These are phyloP conservation scores for Exophiala xenobiotica DNA, from an alignment of 2,329 filamentous ascomycete genomes.

Conservation along the genomic window DNA sequence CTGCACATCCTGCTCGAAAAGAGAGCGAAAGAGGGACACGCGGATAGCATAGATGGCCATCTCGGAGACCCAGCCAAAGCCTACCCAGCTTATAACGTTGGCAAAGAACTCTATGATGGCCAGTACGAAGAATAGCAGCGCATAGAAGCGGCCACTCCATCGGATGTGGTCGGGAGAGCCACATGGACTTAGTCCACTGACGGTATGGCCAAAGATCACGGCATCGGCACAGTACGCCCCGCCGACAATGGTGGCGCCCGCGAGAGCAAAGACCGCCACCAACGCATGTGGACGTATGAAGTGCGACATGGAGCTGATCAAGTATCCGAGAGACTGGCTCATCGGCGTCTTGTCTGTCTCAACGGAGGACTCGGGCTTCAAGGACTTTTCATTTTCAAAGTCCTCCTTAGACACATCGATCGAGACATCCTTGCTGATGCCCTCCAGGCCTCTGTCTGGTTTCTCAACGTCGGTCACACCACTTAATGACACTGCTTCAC, in stretches of 20 bases:
- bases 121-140: conserved; percentile 60
- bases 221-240: conserved; percentile 58
- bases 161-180: conserved; percentile 50
- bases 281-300: conserved; percentile 47
- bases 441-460: neutral
- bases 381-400: conserved; percentile 35
- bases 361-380: neutral
- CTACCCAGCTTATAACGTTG: conserved; percentile 58
- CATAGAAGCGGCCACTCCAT: conserved; percentile 53
- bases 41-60: conserved; percentile 18
- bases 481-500: neutral
- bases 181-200: conserved; percentile 57
- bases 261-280: conserved; percentile 49
- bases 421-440: neutral
- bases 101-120: conserved; percentile 61
- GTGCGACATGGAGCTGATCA: conserved; percentile 31
- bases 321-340: neutral
- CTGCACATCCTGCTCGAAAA: conserved; percentile 36
- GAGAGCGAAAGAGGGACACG: conserved; percentile 24
- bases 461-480: neutral
- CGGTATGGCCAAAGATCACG: conserved; percentile 60
- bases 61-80: conserved; percentile 25
- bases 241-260: conserved; percentile 55
- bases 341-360: conserved; percentile 33
- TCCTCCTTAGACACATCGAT: neutral